Percentiles rank a stretch among this genome's conserved stretches.
Conservation (phyloP, 768 basidiomycete genomes). For the Lactarius akahatsu region DNA sequence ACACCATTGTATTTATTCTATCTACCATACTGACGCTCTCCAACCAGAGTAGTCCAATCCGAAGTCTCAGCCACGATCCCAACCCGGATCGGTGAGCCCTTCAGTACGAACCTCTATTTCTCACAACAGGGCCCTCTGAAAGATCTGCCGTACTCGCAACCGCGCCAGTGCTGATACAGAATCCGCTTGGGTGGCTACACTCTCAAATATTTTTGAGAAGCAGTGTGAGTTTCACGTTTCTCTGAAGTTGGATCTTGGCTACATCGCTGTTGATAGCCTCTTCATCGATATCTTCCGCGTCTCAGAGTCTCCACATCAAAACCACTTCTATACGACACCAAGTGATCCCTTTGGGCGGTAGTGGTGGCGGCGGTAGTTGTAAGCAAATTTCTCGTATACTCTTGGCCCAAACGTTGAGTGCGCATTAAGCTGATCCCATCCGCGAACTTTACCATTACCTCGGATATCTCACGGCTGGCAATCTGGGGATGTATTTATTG, state of each 20-base stretch:
- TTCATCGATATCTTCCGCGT: background rate
- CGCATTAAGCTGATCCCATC: background rate
- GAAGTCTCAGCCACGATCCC: background rate
- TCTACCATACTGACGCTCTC: too few species aligned
- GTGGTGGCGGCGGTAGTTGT: background rate
- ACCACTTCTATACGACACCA: too few species aligned
- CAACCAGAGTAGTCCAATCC: background rate
- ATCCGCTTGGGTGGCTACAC: background rate
- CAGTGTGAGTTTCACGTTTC: background rate
- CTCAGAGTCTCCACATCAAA: too few species aligned
- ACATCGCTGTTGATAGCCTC: background rate
- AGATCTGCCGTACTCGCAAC: background rate
- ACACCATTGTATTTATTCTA: too few species aligned
- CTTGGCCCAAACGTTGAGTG: background rate
- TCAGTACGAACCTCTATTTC: background rate
- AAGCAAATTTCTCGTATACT: background rate
- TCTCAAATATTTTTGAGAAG: background rate
- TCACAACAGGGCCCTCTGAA: background rate
- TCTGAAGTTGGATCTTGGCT: background rate
- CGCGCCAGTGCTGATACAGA: background rate
- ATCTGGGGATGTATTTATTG: fast-evolving
- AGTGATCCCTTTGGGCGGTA: too few species aligned
- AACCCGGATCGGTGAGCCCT: background rate
- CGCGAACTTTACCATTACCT: slow-evolving; percentile 7
- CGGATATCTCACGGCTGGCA: background rate